Percentiles rank a stretch among this genome's conserved stretches.
These are phyloP conservation scores for apple (Malus domestica) DNA, from an alignment of 306 rosid species.

Conservation along the genomic window ASM211411v1 NC_041796.1:7128501-7129000, in stretches of 20 bases:
- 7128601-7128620: too few relatives aligned
- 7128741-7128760: not conserved
- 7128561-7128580: conserved; percentile 41
- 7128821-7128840: conserved; percentile 9
- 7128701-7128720: not conserved
- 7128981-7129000: too few relatives aligned
- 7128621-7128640: not conserved
- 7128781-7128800: not conserved
- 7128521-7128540: conserved; percentile 22
- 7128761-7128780: too few relatives aligned
- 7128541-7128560: conserved; percentile 41
- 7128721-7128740: not conserved
- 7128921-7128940: conserved; percentile 26
- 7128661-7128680: too few relatives aligned
- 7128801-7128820: not conserved
- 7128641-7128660: conserved; percentile 12
- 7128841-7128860: conserved; percentile 11
- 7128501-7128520: conserved; percentile 48
- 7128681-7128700: conserved; percentile 41
- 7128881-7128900: not conserved
- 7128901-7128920: conserved; percentile 8
- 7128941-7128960: too few relatives aligned
- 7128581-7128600: conserved; percentile 3
- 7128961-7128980: too few relatives aligned
- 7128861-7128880: not conserved